These are phyloP conservation scores for Solanum gandarillasii DNA, from an alignment of 257 asterid species.

Conservation along the genomic window DNA sequence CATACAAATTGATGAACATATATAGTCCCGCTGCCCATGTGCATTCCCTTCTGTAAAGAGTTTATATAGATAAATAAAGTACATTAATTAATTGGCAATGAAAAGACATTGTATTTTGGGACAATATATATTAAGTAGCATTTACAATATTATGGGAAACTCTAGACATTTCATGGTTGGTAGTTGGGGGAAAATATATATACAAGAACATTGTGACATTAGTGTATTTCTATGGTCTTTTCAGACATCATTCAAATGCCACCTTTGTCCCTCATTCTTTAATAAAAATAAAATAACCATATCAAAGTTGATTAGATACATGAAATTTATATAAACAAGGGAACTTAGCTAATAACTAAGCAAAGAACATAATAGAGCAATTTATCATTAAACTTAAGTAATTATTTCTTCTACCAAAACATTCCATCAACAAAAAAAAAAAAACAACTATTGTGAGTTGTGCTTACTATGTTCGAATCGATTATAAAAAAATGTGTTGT, in stretches of 20 bases:
- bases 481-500: too few relatives aligned
- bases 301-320: background rate
- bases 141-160: background rate
- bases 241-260: slow-evolving; percentile 2
- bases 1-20: background rate
- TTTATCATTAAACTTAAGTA: background rate
- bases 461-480: background rate
- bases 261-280: background rate
- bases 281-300: background rate
- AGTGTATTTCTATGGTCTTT: slow-evolving; percentile 7
- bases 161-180: slow-evolving; percentile 27
- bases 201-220: slow-evolving; percentile 1
- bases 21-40: slow-evolving; percentile 24
- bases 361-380: background rate
- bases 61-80: slow-evolving; percentile 25
- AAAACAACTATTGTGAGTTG: background rate
- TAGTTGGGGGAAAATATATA: slow-evolving; percentile 36
- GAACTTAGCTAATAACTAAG: background rate
- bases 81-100: slow-evolving; percentile 26
- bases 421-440: background rate
- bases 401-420: background rate
- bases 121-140: slow-evolving; percentile 10
- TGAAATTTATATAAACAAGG: background rate
- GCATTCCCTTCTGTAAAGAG: slow-evolving; percentile 56
- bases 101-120: slow-evolving; percentile 37